Conservation (phyloP, 257 asterid genomes). For the Jaltomata sinuosa region DNA sequence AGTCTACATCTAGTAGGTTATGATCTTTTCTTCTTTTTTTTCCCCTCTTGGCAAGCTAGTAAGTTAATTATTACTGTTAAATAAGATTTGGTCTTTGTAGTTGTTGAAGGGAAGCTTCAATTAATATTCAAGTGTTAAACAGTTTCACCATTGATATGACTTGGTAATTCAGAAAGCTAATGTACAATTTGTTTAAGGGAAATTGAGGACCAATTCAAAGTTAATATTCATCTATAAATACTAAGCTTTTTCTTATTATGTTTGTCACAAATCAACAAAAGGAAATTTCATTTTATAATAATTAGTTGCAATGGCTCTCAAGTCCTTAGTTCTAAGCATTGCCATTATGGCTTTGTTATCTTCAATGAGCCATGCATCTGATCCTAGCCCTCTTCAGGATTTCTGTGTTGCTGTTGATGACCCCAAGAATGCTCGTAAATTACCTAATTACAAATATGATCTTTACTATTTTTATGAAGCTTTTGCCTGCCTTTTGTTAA, state of each 20-base stretch:
- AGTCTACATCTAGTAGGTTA: not conserved
- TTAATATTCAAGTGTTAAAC: no score
- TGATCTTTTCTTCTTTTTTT: not conserved
- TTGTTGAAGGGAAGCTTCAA: no score
- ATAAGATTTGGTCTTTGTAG: no score
- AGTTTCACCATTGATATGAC: no score
- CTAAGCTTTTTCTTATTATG: no score
- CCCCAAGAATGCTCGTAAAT: not conserved
- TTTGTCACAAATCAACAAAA: no score
- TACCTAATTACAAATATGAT: not conserved
- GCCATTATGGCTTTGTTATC: not conserved
- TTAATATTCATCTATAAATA: no score
- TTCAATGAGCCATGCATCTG: not conserved
- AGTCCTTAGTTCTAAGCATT: not conserved
- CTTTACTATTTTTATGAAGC: not conserved
- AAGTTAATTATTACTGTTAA: not conserved
- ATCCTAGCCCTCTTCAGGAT: not conserved
- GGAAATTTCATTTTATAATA: no score
- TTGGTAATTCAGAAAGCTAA: no score
- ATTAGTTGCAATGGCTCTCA: not conserved
- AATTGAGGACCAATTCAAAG: no score
- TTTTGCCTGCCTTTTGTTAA: no score
- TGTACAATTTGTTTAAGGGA: no score
- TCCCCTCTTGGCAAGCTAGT: not conserved
- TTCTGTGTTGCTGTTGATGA: not conserved